A percentile compares a stretch with the other conserved stretches of the same genome.
Evolutionary conservation across 176 grass and related monocot genomes (phyloP).

Genomic region (Metroxylon sagu): DNA sequence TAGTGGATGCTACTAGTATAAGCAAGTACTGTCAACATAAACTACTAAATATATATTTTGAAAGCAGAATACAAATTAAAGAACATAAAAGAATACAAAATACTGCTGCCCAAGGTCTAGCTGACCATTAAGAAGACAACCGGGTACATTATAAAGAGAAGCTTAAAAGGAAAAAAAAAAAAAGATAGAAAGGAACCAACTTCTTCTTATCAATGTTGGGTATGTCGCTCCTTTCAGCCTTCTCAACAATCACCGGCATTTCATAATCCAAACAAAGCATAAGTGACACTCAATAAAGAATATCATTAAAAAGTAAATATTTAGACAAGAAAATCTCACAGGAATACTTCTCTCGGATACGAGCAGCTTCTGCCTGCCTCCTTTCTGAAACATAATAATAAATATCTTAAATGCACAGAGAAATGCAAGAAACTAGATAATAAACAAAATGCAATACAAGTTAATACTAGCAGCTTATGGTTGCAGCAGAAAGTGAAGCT

Average conservation of each 20-base stretch:
- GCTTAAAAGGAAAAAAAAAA: background rate
- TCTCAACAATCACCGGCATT: conserved; percentile 88
- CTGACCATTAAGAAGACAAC: too few relatives aligned
- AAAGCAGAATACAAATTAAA: too few relatives aligned
- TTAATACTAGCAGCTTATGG: background rate
- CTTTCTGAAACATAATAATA: conserved; percentile 36
- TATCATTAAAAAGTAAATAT: background rate
- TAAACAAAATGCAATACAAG: background rate
- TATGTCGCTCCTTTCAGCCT: conserved; percentile 69
- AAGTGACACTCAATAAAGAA: conserved; percentile 6
- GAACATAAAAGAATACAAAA: too few relatives aligned
- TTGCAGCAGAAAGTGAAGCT: too few relatives aligned
- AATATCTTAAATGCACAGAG: background rate
- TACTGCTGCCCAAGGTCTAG: too few relatives aligned
- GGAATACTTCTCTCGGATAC: conserved; percentile 87
- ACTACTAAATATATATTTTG: too few relatives aligned
- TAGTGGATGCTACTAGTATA: too few relatives aligned
- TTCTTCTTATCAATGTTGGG: conserved; percentile 94
- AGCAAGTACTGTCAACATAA: too few relatives aligned
- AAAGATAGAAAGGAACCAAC: conserved; percentile 18
- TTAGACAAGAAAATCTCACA: conserved; percentile 21
- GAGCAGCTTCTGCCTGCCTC: conserved; percentile 69
- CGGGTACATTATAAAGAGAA: background rate
- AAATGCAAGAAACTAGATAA: background rate
- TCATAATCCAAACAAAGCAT: conserved; percentile 6